These are phyloP conservation scores for Sarocladiaceae sp. DNA, from an alignment of 2,329 filamentous ascomycete genomes.

Conservation along the genomic window DNA sequence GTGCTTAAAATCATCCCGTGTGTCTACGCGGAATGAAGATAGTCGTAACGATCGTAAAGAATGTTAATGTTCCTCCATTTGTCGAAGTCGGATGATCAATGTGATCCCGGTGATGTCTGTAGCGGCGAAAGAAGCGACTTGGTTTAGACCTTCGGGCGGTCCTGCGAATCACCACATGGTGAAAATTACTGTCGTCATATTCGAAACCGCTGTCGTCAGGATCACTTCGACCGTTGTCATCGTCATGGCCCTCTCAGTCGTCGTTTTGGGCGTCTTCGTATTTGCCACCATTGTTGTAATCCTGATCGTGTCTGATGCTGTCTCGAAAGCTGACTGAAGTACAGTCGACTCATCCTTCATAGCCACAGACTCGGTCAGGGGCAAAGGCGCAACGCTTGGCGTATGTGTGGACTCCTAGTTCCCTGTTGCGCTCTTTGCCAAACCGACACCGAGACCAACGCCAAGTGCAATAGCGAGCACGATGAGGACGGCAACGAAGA, in stretches of 20 bases:
- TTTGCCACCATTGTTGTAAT: no score
- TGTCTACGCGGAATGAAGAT: not conserved
- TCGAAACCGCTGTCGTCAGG: not conserved
- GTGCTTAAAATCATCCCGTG: not conserved
- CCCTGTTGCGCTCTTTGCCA: constrained; percentile 21
- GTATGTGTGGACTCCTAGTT: constrained; percentile 11
- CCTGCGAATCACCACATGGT: not conserved
- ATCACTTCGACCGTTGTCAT: not conserved
- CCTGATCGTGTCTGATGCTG: not conserved
- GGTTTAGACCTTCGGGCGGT: no score
- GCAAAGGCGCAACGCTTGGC: not conserved
- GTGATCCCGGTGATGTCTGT: no score
- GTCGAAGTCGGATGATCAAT: not conserved
- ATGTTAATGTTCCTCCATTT: not conserved
- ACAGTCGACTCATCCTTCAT: no score
- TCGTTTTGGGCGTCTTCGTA: not conserved
- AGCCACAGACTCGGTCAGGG: not conserved
- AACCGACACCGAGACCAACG: constrained; percentile 48
- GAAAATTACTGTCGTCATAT: not conserved
- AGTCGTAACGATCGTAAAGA: constrained; percentile 7
- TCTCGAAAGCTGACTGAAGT: not conserved
- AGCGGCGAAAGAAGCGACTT: no score
- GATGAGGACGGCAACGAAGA: constrained; percentile 57
- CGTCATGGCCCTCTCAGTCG: not conserved
- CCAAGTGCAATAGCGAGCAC: constrained; percentile 50